These are phyloP conservation scores for Gossypium herbaceum DNA, from an alignment of 345 rosid genomes.

Conservation along the genomic window DNA sequence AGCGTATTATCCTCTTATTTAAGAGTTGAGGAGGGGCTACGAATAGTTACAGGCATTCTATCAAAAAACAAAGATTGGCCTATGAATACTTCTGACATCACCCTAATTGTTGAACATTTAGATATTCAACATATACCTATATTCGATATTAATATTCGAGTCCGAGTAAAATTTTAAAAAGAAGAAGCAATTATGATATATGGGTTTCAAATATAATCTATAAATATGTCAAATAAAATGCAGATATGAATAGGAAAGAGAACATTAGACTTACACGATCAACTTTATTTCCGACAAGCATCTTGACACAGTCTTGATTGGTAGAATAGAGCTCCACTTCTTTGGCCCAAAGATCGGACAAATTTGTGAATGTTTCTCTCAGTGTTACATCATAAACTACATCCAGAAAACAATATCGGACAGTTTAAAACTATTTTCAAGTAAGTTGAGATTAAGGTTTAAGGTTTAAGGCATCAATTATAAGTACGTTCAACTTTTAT, in stretches of 20 bases:
- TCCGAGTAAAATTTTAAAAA: too few relatives aligned
- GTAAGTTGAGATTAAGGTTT: background rate
- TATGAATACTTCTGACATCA: too few relatives aligned
- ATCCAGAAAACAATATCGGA: background rate
- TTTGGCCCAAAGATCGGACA: constrained; percentile 88
- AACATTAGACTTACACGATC: constrained; percentile 45
- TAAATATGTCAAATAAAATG: background rate
- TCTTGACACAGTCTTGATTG: constrained; percentile 73
- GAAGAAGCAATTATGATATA: too few relatives aligned
- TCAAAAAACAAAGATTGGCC: too few relatives aligned
- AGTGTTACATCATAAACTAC: constrained; percentile 88
- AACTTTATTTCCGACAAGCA: constrained; percentile 95
- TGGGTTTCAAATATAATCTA: too few relatives aligned
- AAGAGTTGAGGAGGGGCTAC: accelerated
- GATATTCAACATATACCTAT: too few relatives aligned
- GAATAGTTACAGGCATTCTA: accelerated
- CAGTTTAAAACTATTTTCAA: background rate
- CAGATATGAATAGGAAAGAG: background rate
- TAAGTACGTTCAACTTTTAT: too few relatives aligned
- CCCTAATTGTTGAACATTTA: too few relatives aligned
- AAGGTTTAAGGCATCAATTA: too few relatives aligned
- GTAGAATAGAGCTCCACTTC: constrained; percentile 83
- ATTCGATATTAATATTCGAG: too few relatives aligned
- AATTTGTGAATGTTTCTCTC: constrained; percentile 80
- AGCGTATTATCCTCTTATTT: too few relatives aligned